Base-by-base conservation (phyloP, 257 asterid species). In the Avicennia marina region DNA sequence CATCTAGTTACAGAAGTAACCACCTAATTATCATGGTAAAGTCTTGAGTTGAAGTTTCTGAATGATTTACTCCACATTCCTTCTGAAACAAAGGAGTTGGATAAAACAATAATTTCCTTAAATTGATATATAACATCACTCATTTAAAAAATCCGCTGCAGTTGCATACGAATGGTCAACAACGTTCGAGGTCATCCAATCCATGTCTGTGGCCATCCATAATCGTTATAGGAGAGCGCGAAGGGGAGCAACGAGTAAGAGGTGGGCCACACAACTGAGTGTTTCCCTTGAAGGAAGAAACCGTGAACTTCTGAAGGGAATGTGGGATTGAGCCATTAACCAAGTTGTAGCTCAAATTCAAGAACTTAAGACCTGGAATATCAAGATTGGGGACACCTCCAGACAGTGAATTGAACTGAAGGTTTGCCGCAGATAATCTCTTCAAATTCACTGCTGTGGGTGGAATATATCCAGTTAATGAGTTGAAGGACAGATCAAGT, bases 401-500 rank as follows among this genome's bases (percentile, higher is more conserved):
- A 3, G 81, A 75, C 18, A 89, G 32, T 0, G 73, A 65, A 62
- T 89, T 89, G 66, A 22, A 71, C 71, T 85, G 78, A n/a, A 88
- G 87, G 61, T 82, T 82, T 53, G 85, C 75, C 36, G 74, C 76
- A 0, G 79, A 32, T 10, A 89, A 60, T 46, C 87, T 74, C 2
- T 53, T 72, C 84, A 81, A 68, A 40, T 63, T 66, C 59, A 17
- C 33, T 1, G 81, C 7, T 0, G 69, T 21, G 4, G 66, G 2
- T 0, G 97, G 95, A 18, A 90, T 75, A 11, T 50, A 73, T 32
- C 98, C 96, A 3, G 72, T 69, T 26, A 91, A 76, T 2, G 88
- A 73, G 67, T 93, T 93, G 44, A 63, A 78, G 2, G 99, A 86
- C 11, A 89, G 82, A 70, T 93, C 99, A 12, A 93, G 19, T 7